These are phyloP conservation scores for Coniochaeta sp. DNA, from an alignment of 2,329 filamentous ascomycete species.

Conservation along the genomic window DNA sequence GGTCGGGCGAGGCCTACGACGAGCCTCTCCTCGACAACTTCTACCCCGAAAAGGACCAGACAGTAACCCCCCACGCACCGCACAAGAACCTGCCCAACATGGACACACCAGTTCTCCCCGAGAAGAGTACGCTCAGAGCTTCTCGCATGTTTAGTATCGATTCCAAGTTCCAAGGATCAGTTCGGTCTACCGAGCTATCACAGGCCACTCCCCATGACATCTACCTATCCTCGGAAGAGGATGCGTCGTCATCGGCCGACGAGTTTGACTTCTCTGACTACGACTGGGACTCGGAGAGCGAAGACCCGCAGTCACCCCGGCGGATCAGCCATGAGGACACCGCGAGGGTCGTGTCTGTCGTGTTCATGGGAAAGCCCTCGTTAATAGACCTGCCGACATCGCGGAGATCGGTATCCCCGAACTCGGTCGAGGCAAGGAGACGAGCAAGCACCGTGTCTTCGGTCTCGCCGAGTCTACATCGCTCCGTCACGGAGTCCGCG, in stretches of 20 bases:
- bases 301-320: slow-evolving; percentile 20
- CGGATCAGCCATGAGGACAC: slow-evolving; percentile 44
- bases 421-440: slow-evolving; percentile 22
- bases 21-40: slow-evolving; percentile 13
- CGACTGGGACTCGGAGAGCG: slow-evolving; percentile 30
- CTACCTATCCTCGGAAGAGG: slow-evolving; percentile 61
- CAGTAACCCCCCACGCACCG: slow-evolving; percentile 7
- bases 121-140: slow-evolving; percentile 40
- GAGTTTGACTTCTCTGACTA: slow-evolving; percentile 30
- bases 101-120: slow-evolving; percentile 37
- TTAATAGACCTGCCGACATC: slow-evolving; percentile 41
- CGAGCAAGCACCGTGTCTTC: slow-evolving; percentile 17
- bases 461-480: slow-evolving; percentile 6
- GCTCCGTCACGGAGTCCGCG: neutral
- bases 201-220: slow-evolving; percentile 45
- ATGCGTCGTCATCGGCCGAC: slow-evolving; percentile 54
- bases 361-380: slow-evolving; percentile 52
- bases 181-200: slow-evolving; percentile 18
- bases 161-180: slow-evolving; percentile 19
- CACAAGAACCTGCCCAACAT: slow-evolving; percentile 9
- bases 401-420: slow-evolving; percentile 35
- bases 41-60: slow-evolving; percentile 8
- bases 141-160: slow-evolving; percentile 33
- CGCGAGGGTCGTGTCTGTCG: slow-evolving; percentile 51
- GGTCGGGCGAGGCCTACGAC: slow-evolving; percentile 7